Base-by-base conservation (phyloP, 2,329 filamentous ascomycete species). In the Colletotrichum plurivorum region DNA sequence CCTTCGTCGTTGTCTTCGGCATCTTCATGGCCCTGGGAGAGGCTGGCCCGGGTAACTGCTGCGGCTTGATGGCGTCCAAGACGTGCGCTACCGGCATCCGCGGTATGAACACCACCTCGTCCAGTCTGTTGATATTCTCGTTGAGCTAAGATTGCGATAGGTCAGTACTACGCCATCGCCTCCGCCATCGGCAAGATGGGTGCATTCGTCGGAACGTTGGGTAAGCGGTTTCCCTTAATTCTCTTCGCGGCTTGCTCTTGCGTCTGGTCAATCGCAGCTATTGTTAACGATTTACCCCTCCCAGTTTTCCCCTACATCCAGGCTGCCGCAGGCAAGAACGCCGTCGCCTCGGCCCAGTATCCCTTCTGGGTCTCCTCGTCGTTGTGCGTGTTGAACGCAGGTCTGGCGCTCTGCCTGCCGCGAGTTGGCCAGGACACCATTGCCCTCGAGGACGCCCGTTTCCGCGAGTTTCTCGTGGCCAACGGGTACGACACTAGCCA, bases 31-130 rank as follows among this genome's bases (percentile, higher is more conserved):
- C 91, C 0, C 85, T 95, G 1, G 93, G 93, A 57, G 94, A 96
- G 78, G 81, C 97, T 48, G 94, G 95, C 0, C 94, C 95, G 0
- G 95, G 95, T 13, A 93, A 97, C 83, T 97, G 97, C 78, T 97
- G 97, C 73, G 94, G 94, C 3, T 87, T 97, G 0, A 80, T 97
- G 36, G 94, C 95, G 0, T 92, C 93, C 54, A 97, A 97, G 84
- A 95, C 93, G 2, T 94, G 91, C 75, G 94, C 95, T 0, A 97
- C 95, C 5, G 92, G 93, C 18, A 91, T 98, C n/a, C 88, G 94
- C 46, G 95, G 94, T 68, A 58, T 4, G 51, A 1, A 0, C 4
- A 16, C 2, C 2, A 5, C 5, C 4, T 5, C 12, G 1, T 31
- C 18, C 1, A 9, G 15, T 13, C 31, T n/a, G 20, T 41, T 5